These are phyloP conservation scores for Boletus nobilissimus DNA, from an alignment of 1,284 basidiomycete genomes.

Conservation along the genomic window DNA sequence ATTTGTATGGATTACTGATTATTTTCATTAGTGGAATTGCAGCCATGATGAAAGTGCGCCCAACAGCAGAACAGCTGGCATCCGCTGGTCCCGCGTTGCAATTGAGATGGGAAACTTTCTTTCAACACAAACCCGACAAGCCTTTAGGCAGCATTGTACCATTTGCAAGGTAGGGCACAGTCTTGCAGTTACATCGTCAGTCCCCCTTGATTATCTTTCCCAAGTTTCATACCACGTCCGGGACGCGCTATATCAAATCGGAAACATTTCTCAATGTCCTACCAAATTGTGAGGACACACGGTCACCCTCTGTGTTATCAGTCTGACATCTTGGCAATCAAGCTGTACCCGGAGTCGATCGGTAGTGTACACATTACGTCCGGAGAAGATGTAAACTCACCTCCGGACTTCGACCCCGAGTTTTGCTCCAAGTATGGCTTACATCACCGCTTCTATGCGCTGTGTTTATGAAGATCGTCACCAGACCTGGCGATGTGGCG, in stretches of 20 bases:
- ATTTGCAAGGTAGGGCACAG: conserved; percentile 29
- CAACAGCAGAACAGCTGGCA: conserved; percentile 48
- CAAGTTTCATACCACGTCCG: conserved; percentile 21
- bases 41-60: conserved; percentile 53
- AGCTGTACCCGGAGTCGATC: conserved; percentile 45
- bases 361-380: conserved; percentile 47
- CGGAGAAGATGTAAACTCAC: conserved; percentile 33
- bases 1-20: background rate
- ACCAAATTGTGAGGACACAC: conserved; percentile 31
- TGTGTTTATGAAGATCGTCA: background rate
- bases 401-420: conserved; percentile 37
- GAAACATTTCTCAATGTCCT: conserved; percentile 23
- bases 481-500: conserved; percentile 29
- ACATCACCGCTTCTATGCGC: accelerated
- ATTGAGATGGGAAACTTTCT: conserved; percentile 53
- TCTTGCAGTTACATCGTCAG: background rate
- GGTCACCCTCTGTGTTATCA: accelerated
- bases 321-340: conserved; percentile 13
- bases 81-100: conserved; percentile 51
- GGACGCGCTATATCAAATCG: background rate
- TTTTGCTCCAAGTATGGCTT: conserved; percentile 25
- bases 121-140: conserved; percentile 41
- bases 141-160: conserved; percentile 32
- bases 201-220: background rate
- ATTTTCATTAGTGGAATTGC: conserved; percentile 46